Evolutionary conservation across 129 eudicot species (phyloP).

Genomic region (Erigeron canadensis): DNA sequence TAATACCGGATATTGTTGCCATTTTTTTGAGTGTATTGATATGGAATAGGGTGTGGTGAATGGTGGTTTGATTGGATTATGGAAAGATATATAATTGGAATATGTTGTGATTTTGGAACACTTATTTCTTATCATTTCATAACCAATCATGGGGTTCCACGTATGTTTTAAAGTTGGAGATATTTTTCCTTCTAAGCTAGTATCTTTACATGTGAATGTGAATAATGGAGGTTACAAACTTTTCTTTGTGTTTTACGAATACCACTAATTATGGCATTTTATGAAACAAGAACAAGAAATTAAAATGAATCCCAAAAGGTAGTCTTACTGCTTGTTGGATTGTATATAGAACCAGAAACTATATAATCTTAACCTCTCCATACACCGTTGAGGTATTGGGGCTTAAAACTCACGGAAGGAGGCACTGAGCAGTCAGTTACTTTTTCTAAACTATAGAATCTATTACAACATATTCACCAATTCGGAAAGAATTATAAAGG

Average conservation of each 20-base stretch:
- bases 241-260: neutral
- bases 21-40: constrained; percentile 22
- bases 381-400: too few species aligned
- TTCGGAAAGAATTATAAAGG: too few species aligned
- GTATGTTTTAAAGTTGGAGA: constrained; percentile 15
- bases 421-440: too few species aligned
- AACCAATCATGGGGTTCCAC: constrained; percentile 46
- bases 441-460: too few species aligned
- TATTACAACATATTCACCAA: too few species aligned
- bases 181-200: constrained; percentile 1
- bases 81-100: constrained; percentile 39
- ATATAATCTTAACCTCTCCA: too few species aligned
- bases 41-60: constrained; percentile 8
- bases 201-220: constrained; percentile 25
- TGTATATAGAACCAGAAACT: too few species aligned
- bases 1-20: constrained; percentile 55
- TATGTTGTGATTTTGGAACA: constrained; percentile 36
- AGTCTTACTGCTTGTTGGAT: too few species aligned
- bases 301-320: too few species aligned
- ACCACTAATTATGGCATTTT: too few species aligned
- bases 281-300: too few species aligned
- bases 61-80: neutral
- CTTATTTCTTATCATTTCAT: constrained; percentile 58
- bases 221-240: neutral
- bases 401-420: too few species aligned